Percentiles rank a stretch among this genome's conserved stretches.
Evolutionary conservation across 2,329 filamentous ascomycete species (phyloP).

Genomic region (Metarhizium humberi): DNA sequence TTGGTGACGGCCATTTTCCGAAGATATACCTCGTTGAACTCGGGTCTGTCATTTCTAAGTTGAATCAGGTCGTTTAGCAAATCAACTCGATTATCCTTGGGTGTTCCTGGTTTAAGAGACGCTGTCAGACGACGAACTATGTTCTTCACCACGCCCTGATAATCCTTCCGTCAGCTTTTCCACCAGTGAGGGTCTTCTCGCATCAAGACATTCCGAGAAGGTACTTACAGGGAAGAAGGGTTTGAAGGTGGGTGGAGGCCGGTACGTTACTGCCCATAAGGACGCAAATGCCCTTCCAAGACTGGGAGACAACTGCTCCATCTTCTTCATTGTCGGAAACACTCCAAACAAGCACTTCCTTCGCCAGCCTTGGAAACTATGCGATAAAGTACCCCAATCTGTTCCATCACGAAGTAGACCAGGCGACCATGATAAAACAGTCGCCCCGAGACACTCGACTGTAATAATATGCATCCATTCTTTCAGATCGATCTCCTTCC

Average conservation of each 20-base stretch:
- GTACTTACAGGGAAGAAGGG: conserved; percentile 39
- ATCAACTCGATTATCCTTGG: conserved; percentile 26
- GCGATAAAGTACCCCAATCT: conserved; percentile 36
- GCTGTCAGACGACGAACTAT: conserved; percentile 25
- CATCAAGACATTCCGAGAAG: neutral
- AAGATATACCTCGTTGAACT: conserved; percentile 38
- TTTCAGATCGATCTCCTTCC: conserved; percentile 35
- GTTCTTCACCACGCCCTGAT: conserved; percentile 24
- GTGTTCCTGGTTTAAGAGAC: conserved; percentile 16
- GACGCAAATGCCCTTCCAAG: conserved; percentile 30
- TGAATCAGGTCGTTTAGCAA: conserved; percentile 37
- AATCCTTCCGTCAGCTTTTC: neutral
- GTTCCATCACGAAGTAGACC: conserved; percentile 32
- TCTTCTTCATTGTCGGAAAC: conserved; percentile 32
- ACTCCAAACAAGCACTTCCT: conserved; percentile 43
- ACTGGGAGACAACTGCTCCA: conserved; percentile 27
- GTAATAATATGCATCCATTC: conserved; percentile 49
- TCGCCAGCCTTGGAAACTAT: conserved; percentile 41
- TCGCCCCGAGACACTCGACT: conserved; percentile 40
- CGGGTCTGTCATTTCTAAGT: conserved; percentile 33
- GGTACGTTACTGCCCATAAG: conserved; percentile 35
- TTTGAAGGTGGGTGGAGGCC: conserved; percentile 31
- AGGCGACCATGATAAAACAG: conserved; percentile 43
- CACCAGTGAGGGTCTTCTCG: neutral
- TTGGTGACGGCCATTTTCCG: conserved; percentile 44